Percentiles rank a stretch among this genome's conserved stretches.
phyloP scores from a whole-genome alignment of 2,329 filamentous ascomycete genomes.

The Aspergillus felis region DNA sequence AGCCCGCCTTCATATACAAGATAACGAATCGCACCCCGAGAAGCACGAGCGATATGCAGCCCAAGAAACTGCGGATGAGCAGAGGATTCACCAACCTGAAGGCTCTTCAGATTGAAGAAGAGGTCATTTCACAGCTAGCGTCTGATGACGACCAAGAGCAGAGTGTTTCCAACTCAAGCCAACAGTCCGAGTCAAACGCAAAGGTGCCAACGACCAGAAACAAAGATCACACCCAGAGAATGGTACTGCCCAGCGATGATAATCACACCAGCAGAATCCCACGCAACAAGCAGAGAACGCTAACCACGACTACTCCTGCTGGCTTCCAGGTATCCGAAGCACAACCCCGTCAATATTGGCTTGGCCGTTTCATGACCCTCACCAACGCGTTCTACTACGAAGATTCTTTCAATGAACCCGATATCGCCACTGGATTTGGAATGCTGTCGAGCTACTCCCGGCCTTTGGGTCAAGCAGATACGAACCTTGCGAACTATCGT shows the following conservation, averaged over 20 bases:
- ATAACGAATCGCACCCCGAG: background rate
- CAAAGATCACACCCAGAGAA: constrained; percentile 9
- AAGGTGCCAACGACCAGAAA: constrained; percentile 3
- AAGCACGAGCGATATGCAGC: background rate
- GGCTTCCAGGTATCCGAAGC: constrained; percentile 19
- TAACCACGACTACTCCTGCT: constrained; percentile 3
- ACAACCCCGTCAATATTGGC: constrained; percentile 27
- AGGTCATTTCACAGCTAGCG: background rate
- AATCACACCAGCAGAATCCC: background rate
- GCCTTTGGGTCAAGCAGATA: constrained; percentile 9
- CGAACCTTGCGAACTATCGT: constrained; percentile 17
- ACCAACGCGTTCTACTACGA: constrained; percentile 30
- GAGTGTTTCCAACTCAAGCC: background rate
- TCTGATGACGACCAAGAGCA: background rate
- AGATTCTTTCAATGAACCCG: constrained; percentile 28
- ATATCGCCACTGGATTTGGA: constrained; percentile 23
- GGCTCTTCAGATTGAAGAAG: background rate
- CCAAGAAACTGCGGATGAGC: constrained; percentile 1
- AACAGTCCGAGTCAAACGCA: background rate
- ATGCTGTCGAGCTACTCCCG: constrained; percentile 20
- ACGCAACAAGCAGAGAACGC: constrained; percentile 1
- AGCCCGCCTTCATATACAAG: background rate
- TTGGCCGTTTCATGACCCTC: constrained; percentile 29
- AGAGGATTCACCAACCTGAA: constrained; percentile 4
- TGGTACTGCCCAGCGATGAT: constrained; percentile 7